A percentile compares a stretch with the other conserved stretches of the same genome.
Conservation (phyloP, 176 grass and related monocot species). For the Rhynchospora tenuis region DNA sequence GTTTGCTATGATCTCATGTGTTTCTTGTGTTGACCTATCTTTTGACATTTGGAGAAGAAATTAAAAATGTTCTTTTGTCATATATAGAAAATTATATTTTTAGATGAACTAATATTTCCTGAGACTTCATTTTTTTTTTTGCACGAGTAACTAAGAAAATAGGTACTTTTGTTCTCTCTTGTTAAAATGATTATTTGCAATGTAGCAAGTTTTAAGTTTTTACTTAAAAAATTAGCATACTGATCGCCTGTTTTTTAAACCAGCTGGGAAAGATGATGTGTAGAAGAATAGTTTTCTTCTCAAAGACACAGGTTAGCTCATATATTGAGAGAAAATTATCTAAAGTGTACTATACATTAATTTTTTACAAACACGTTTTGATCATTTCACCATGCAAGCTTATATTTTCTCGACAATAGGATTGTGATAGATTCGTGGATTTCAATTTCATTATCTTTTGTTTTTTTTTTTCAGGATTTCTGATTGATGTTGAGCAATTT, state of each 20-base stretch:
- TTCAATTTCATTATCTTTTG: not conserved
- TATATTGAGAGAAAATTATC: slow-evolving; percentile 24
- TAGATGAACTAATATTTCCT: not conserved
- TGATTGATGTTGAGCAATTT: not conserved
- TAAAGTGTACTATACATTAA: not conserved
- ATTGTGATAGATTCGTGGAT: not conserved
- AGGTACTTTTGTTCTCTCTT: not conserved
- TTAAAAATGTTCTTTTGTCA: not conserved
- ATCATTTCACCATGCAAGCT: not conserved
- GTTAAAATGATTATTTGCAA: not conserved
- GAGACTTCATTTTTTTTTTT: not conserved
- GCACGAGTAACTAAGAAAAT: not conserved
- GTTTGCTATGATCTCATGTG: not conserved
- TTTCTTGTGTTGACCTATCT: not conserved
- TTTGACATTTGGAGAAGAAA: not conserved
- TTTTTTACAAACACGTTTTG: not conserved
- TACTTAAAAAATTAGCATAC: slow-evolving; percentile 26
- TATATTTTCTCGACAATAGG: not conserved
- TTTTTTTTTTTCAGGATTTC: not conserved
- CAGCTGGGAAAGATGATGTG: slow-evolving; percentile 85
- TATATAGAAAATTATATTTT: not conserved
- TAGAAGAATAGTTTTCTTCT: slow-evolving; percentile 58
- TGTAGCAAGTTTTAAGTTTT: not conserved
- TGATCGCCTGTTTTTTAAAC: slow-evolving; percentile 61
- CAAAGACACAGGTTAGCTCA: slow-evolving; percentile 56